Conservation (phyloP, 2,329 filamentous ascomycete species). For the Aulographum hederae region DNA sequence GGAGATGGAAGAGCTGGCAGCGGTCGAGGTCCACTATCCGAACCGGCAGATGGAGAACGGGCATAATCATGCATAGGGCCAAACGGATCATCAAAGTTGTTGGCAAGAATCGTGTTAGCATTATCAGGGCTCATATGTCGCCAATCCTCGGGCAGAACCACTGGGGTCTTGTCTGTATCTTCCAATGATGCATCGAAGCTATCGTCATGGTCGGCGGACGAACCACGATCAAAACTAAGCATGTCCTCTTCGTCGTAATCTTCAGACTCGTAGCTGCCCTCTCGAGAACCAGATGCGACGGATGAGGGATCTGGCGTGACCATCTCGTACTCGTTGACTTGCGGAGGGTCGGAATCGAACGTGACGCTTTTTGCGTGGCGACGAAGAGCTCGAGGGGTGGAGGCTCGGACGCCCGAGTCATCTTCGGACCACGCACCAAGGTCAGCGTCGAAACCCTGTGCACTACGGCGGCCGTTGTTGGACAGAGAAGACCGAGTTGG, state of each 20-base stretch:
- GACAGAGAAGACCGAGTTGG: neutral
- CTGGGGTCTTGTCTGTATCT: constrained; percentile 91
- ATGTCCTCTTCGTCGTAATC: constrained; percentile 49
- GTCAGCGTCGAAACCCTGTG: constrained; percentile 10
- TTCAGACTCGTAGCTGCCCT: constrained; percentile 76
- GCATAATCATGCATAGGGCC: constrained; percentile 37
- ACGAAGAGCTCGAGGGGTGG: constrained; percentile 49
- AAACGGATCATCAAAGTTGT: constrained; percentile 48
- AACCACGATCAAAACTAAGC: constrained; percentile 26
- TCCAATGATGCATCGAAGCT: constrained; percentile 93
- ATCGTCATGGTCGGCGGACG: constrained; percentile 51
- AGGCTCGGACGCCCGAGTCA: constrained; percentile 40
- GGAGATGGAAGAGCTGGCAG: constrained; percentile 64
- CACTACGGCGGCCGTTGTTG: neutral
- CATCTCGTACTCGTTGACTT: constrained; percentile 97
- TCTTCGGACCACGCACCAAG: constrained; percentile 17
- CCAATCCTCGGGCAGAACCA: constrained; percentile 96
- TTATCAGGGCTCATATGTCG: constrained; percentile 53
- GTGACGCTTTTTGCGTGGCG: constrained; percentile 93
- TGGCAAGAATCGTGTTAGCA: constrained; percentile 34
- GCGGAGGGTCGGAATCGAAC: constrained; percentile 82
- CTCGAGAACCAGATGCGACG: constrained; percentile 70
- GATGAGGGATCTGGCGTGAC: constrained; percentile 92
- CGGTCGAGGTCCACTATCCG: constrained; percentile 66
- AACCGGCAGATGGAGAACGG: constrained; percentile 43